A percentile compares a stretch with the other conserved stretches of the same genome.
These are phyloP conservation scores for Talaromyces funiculosus DNA, from an alignment of 2,329 filamentous ascomycete genomes.

Conservation along the genomic window DNA sequence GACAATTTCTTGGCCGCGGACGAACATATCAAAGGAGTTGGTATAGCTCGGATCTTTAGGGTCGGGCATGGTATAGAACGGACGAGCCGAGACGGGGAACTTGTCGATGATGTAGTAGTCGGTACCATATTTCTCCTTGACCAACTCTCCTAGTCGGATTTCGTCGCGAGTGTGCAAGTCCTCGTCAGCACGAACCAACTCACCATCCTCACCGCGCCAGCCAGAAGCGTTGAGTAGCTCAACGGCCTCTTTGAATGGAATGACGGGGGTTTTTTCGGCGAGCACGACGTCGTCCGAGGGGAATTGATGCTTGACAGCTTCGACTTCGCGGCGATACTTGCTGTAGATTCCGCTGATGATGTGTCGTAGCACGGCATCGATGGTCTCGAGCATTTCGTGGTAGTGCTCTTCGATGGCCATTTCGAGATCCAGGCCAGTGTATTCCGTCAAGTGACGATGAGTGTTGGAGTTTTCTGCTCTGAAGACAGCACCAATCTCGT, in stretches of 20 bases:
- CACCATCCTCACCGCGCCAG: slow-evolving; percentile 71
- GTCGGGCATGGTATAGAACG: slow-evolving; percentile 88
- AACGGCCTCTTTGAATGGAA: slow-evolving; percentile 74
- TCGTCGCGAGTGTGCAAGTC: slow-evolving; percentile 82
- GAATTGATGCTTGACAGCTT: slow-evolving; percentile 74
- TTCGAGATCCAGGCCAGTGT: slow-evolving; percentile 86
- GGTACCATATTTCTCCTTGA: slow-evolving; percentile 79
- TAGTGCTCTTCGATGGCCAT: slow-evolving; percentile 89
- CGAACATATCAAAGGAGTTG: slow-evolving; percentile 93
- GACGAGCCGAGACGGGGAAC: slow-evolving; percentile 75
- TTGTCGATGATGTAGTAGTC: slow-evolving; percentile 95
- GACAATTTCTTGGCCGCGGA: slow-evolving; percentile 86
- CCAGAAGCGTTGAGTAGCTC: slow-evolving; percentile 73
- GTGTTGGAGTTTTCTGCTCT: slow-evolving; percentile 94
- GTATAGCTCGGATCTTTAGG: slow-evolving; percentile 66
- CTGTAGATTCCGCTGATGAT: slow-evolving; percentile 69
- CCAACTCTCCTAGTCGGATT: slow-evolving; percentile 74
- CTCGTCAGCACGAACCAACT: slow-evolving; percentile 63
- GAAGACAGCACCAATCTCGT: slow-evolving; percentile 86
- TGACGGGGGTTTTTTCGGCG: slow-evolving; percentile 75
- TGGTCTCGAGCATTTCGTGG: slow-evolving; percentile 72
- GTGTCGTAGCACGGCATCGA: slow-evolving; percentile 75
- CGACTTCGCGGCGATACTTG: slow-evolving; percentile 65
- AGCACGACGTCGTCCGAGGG: slow-evolving; percentile 82
- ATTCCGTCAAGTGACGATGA: slow-evolving; percentile 88